Conservation (phyloP, 768 basidiomycete genomes). For the Suillus occidentalis region DNA sequence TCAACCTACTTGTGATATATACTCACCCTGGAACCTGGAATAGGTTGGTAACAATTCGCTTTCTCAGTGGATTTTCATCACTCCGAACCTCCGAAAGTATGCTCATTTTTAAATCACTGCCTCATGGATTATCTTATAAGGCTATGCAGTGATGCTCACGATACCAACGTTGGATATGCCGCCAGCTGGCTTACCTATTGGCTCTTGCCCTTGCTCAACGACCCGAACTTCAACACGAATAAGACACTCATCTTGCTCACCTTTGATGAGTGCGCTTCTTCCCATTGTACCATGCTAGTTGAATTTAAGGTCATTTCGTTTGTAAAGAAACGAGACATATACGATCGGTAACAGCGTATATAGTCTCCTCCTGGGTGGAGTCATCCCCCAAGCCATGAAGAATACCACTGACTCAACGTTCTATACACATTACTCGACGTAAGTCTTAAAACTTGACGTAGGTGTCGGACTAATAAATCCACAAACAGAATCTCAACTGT, state of each 20-base stretch:
- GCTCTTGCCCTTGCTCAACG: slow-evolving; percentile 49
- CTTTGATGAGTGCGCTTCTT: slow-evolving; percentile 55
- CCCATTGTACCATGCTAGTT: background rate
- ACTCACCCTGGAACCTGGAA: no score
- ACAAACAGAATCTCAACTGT: slow-evolving; percentile 46
- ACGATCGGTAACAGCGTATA: slow-evolving; percentile 48
- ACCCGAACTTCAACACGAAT: slow-evolving; percentile 53
- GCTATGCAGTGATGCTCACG: slow-evolving; percentile 54
- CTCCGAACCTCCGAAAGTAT: slow-evolving; percentile 51
- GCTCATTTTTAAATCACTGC: slow-evolving; percentile 4
- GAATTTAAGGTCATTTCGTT: background rate
- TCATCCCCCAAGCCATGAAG: slow-evolving; percentile 40
- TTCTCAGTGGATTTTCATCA: slow-evolving; percentile 62
- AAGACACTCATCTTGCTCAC: slow-evolving; percentile 59
- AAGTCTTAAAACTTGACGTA: slow-evolving; percentile 6
- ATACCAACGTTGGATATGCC: slow-evolving; percentile 53
- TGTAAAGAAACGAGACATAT: slow-evolving; percentile 28
- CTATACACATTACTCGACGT: slow-evolving; percentile 61
- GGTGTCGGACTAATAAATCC: background rate
- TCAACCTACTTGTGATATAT: no score
- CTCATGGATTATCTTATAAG: background rate
- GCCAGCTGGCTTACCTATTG: slow-evolving; percentile 48
- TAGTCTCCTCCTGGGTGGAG: slow-evolving; percentile 45
- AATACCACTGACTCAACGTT: slow-evolving; percentile 52
- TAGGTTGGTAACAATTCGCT: slow-evolving; percentile 40